Conservation (phyloP, 2,329 filamentous ascomycete genomes). For the Fusarium stilboides region DNA sequence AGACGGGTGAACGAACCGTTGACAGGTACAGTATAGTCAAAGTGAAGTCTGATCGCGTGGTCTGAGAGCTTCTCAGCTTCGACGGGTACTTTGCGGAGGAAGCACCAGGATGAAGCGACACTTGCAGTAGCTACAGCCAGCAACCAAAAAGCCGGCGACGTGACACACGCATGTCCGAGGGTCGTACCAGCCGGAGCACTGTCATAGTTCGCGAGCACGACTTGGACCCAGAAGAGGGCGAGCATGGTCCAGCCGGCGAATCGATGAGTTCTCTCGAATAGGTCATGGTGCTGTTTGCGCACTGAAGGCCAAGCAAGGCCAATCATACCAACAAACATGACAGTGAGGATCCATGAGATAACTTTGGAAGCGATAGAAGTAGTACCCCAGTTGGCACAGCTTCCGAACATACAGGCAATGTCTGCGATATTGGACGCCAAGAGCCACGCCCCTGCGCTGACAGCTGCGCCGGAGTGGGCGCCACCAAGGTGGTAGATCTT, state of each 20-base stretch:
- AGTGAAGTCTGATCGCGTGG: slow-evolving; percentile 81
- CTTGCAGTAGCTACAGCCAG: slow-evolving; percentile 74
- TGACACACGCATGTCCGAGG: slow-evolving; percentile 57
- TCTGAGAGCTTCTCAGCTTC: slow-evolving; percentile 77
- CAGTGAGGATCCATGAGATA: slow-evolving; percentile 72
- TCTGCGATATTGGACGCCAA: slow-evolving; percentile 57
- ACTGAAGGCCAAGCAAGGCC: slow-evolving; percentile 74
- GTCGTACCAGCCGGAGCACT: slow-evolving; percentile 53
- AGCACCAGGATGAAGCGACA: slow-evolving; percentile 80
- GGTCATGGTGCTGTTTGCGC: slow-evolving; percentile 74
- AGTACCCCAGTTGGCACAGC: slow-evolving; percentile 39
- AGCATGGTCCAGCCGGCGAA: slow-evolving; percentile 80
- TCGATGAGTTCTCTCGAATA: slow-evolving; percentile 79
- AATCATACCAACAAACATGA: slow-evolving; percentile 72
- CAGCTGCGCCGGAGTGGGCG: slow-evolving; percentile 65
- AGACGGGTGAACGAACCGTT: slow-evolving; percentile 67
- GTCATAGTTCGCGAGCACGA: slow-evolving; percentile 67
- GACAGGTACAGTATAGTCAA: slow-evolving; percentile 73
- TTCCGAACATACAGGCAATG: slow-evolving; percentile 38
- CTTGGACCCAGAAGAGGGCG: slow-evolving; percentile 76
- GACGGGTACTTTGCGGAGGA: slow-evolving; percentile 77
- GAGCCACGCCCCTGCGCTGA: slow-evolving; percentile 65
- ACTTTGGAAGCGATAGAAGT: slow-evolving; percentile 59
- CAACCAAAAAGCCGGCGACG: slow-evolving; percentile 73
- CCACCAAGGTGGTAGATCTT: slow-evolving; percentile 68